Evolutionary conservation across 768 basidiomycete species (phyloP).

Genomic region (Lentinula detonsa): DNA sequence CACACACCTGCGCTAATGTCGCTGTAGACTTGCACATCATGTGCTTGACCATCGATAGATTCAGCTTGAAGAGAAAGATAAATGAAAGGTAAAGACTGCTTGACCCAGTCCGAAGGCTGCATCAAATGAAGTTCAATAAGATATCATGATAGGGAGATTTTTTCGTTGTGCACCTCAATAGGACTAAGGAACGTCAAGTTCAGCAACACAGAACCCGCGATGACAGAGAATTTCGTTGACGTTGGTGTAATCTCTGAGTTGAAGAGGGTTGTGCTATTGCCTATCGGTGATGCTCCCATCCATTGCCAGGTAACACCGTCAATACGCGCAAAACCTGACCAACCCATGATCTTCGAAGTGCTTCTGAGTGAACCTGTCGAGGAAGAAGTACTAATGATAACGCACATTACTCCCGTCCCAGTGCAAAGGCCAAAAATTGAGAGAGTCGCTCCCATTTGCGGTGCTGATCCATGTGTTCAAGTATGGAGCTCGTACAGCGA

Average conservation of each 20-base stretch:
- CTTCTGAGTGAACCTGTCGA: background rate
- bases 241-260: conserved; percentile 12
- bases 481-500: conserved; percentile 20
- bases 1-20: conserved; percentile 21
- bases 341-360: conserved; percentile 2
- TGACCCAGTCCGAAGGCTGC: conserved; percentile 12
- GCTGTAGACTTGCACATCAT: conserved; percentile 22
- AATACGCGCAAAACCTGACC: conserved; percentile 9
- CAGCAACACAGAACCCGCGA: conserved; percentile 44
- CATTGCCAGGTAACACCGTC: conserved; percentile 9
- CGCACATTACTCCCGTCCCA: conserved; percentile 10
- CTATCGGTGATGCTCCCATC: conserved; percentile 9
- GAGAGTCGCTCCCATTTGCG: background rate
- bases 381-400: background rate
- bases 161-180: conserved; percentile 10
- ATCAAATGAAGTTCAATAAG: background rate
- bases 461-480: conserved; percentile 12
- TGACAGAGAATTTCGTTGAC: conserved; percentile 31
- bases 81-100: conserved; percentile 26
- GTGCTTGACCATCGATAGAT: conserved; percentile 17
- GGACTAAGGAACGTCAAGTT: conserved; percentile 45
- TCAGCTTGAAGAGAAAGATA: conserved; percentile 18
- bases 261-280: conserved; percentile 1
- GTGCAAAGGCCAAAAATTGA: conserved; percentile 8
- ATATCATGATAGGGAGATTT: background rate